These are phyloP conservation scores for Beta lomatogona DNA, from an alignment of 179 eudicot species.

Conservation along the genomic window DNA sequence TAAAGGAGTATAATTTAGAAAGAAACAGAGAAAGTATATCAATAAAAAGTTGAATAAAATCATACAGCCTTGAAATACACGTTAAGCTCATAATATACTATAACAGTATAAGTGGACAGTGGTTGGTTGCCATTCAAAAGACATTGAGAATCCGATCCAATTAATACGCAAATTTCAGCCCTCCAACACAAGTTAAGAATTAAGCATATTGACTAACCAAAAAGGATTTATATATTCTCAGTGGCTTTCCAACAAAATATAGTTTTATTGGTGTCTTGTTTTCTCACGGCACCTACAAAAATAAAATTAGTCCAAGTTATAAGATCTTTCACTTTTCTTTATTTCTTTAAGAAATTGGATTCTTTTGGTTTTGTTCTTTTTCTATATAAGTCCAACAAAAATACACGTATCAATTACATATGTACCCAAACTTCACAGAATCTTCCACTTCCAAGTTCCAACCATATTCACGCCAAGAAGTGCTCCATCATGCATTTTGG, in stretches of 20 bases:
- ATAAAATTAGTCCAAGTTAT: too few species aligned
- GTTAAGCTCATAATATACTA: not conserved
- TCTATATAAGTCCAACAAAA: not conserved
- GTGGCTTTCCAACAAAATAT: not conserved
- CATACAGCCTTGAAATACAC: not conserved
- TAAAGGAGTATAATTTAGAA: too few species aligned
- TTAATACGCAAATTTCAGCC: conserved; percentile 14
- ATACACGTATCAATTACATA: not conserved
- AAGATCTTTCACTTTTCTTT: too few species aligned
- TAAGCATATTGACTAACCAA: conserved; percentile 12
- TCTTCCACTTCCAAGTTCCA: not conserved
- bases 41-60: not conserved
- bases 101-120: too few species aligned
- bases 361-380: too few species aligned
- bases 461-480: not conserved
- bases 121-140: conserved; percentile 14
- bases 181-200: conserved; percentile 19
- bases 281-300: too few species aligned
- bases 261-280: too few species aligned
- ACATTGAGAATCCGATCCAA: conserved; percentile 1
- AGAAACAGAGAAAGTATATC: too few species aligned
- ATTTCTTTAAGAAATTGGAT: too few species aligned
- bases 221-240: not conserved
- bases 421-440: not conserved
- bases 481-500: not conserved